Conservation (phyloP, 2,329 filamentous ascomycete genomes). For the Colletotrichum godetiae region DNA sequence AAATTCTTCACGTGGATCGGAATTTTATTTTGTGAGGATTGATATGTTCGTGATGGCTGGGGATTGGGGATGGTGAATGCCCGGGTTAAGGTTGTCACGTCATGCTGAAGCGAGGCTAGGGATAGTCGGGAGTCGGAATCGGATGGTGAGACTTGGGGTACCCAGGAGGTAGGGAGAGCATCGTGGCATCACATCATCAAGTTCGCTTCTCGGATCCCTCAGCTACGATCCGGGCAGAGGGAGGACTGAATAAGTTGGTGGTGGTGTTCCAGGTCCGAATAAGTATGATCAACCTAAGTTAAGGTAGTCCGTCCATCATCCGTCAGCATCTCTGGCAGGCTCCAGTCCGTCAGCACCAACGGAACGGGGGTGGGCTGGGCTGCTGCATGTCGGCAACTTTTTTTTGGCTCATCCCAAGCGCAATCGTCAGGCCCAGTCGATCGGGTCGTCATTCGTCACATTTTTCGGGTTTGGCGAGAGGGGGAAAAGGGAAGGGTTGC, state of each 20-base stretch:
- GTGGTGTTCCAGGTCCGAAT: no score
- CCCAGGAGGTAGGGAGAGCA: no score
- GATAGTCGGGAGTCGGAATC: not conserved
- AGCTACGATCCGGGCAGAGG: not conserved
- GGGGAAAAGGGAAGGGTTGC: not conserved
- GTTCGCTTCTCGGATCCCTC: not conserved
- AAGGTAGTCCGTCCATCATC: not conserved
- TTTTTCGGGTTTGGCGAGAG: not conserved
- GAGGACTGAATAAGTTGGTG: not conserved
- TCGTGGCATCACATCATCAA: constrained; percentile 4
- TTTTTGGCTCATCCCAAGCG: constrained; percentile 6
- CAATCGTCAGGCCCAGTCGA: constrained; percentile 20
- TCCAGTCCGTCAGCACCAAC: constrained; percentile 18
- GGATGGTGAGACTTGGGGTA: constrained; percentile 2
- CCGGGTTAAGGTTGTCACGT: not conserved
- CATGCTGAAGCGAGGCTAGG: constrained; percentile 3
- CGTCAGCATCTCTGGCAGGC: not conserved
- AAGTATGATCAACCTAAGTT: no score
- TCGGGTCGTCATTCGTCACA: constrained; percentile 33
- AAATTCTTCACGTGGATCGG: constrained; percentile 27
- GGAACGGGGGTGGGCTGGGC: not conserved
- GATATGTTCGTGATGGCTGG: not conserved
- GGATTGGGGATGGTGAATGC: not conserved
- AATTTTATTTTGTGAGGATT: not conserved
- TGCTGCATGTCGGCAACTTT: constrained; percentile 18